Percentiles rank a stretch among this genome's conserved stretches.
These are phyloP conservation scores for Rosa rugosa DNA, from an alignment of 306 rosid species.

Conservation along the genomic window DNA sequence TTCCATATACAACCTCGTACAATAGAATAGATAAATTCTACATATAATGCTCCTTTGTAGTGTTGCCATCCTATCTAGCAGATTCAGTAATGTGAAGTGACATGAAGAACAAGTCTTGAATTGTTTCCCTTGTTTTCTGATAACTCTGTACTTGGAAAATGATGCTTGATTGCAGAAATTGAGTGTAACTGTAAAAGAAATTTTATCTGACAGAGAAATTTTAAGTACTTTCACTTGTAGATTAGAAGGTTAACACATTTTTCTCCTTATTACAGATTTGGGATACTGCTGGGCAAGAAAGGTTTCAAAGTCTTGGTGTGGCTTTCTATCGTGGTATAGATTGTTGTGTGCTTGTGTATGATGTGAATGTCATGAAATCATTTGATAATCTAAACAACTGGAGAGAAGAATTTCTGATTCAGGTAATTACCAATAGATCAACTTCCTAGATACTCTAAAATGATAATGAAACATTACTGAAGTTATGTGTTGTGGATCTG, in stretches of 20 bases:
- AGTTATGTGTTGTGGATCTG: conserved; percentile 17
- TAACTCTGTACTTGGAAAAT: background rate
- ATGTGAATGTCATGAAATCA: conserved; percentile 94
- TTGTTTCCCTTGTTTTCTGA: background rate
- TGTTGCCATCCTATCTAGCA: background rate
- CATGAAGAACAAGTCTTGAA: no score
- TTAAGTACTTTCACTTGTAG: background rate
- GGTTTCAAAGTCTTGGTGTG: conserved; percentile 99
- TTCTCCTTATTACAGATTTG: conserved; percentile 54
- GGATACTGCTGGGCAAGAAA: conserved; percentile 99
- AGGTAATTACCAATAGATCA: conserved; percentile 44
- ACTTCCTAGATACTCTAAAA: background rate
- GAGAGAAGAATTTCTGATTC: conserved; percentile 98
- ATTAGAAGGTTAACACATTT: conserved; percentile 20
- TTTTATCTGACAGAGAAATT: background rate
- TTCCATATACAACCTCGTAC: background rate
- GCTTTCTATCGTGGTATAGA: conserved; percentile 99
- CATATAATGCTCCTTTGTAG: background rate
- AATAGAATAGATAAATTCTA: no score
- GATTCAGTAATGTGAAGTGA: background rate
- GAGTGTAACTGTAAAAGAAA: background rate
- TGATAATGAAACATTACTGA: conserved; percentile 10
- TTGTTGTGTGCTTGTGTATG: conserved; percentile 97
- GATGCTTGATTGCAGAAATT: background rate
- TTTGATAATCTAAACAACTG: conserved; percentile 96